These are phyloP conservation scores for Saturnispora kantuleensis DNA, from an alignment of 805 yeast genomes.

Conservation along the genomic window DNA sequence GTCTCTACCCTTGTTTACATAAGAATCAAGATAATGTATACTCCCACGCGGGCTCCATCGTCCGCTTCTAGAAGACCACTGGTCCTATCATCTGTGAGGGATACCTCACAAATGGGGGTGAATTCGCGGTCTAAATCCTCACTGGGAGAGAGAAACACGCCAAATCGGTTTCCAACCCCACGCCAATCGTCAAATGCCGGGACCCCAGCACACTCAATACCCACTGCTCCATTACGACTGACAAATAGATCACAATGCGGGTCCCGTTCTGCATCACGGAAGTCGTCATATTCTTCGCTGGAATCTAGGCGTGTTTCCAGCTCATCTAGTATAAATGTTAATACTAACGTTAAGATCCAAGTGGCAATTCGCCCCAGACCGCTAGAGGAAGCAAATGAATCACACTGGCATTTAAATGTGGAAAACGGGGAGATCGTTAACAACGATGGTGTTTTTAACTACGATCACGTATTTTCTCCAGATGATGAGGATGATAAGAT, in stretches of 20 bases:
- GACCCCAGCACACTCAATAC: not conserved
- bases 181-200: conserved; percentile 1
- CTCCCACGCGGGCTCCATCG: conserved; percentile 7
- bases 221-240: not conserved
- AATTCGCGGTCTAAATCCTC: conserved; percentile 3
- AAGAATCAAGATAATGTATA: conserved; percentile 2
- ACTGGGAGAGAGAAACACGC: conserved; percentile 3
- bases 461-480: conserved; percentile 72
- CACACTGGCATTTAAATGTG: conserved; percentile 35
- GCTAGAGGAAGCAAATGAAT: conserved; percentile 16
- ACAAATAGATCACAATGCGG: conserved; percentile 1
- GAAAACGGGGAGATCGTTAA: conserved; percentile 37
- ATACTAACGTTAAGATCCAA: conserved; percentile 49
- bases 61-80: not conserved
- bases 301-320: conserved; percentile 8
- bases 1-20: too few species aligned
- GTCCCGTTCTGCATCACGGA: not conserved
- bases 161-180: not conserved
- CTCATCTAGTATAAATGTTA: conserved; percentile 5
- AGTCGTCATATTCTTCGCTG: conserved; percentile 3
- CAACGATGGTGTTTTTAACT: conserved; percentile 52
- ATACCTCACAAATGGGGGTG: not conserved
- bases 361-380: conserved; percentile 80
- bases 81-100: not conserved
- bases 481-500: conserved; percentile 45